phyloP scores from a whole-genome alignment of 345 rosid genomes.

The Crucihimalaya himalaica region DNA sequence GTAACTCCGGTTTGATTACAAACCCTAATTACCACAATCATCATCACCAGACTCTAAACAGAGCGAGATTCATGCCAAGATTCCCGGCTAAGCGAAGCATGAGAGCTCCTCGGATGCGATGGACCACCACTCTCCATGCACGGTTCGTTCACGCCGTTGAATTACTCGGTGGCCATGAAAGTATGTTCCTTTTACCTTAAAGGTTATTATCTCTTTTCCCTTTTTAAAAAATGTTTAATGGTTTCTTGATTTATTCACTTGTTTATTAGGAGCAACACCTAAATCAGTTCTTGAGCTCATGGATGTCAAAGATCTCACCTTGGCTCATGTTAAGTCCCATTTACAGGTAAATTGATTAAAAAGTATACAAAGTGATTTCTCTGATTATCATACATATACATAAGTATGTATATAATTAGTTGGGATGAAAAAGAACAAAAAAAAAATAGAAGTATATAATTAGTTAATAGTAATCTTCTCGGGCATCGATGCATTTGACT shows the following conservation, averaged over 20 bases:
- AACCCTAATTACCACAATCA: constrained; percentile 44
- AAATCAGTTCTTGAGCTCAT: constrained; percentile 97
- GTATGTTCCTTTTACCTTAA: constrained; percentile 54
- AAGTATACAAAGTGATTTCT: background rate
- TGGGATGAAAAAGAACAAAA: background rate
- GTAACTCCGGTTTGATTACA: constrained; percentile 39
- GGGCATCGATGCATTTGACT: constrained; percentile 44
- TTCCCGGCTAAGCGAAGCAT: constrained; percentile 55
- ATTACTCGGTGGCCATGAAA: constrained; percentile 98
- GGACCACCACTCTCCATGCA: constrained; percentile 97
- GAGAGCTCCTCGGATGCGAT: constrained; percentile 89
- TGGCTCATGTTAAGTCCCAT: constrained; percentile 97
- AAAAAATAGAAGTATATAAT: background rate
- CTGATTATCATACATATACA: constrained; percentile 1
- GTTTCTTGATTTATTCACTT: constrained; percentile 42
- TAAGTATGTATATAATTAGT: background rate
- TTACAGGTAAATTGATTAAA: constrained; percentile 60
- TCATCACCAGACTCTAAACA: constrained; percentile 49
- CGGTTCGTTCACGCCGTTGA: constrained; percentile 99
- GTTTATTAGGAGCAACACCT: constrained; percentile 81
- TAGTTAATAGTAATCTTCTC: constrained; percentile 29
- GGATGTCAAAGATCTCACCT: constrained; percentile 98
- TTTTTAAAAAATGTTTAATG: constrained; percentile 45
- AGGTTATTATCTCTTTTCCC: constrained; percentile 50
- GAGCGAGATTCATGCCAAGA: constrained; percentile 67